phyloP scores from a whole-genome alignment of 2,329 filamentous ascomycete genomes.

The Canariomyces notabilis region DNA sequence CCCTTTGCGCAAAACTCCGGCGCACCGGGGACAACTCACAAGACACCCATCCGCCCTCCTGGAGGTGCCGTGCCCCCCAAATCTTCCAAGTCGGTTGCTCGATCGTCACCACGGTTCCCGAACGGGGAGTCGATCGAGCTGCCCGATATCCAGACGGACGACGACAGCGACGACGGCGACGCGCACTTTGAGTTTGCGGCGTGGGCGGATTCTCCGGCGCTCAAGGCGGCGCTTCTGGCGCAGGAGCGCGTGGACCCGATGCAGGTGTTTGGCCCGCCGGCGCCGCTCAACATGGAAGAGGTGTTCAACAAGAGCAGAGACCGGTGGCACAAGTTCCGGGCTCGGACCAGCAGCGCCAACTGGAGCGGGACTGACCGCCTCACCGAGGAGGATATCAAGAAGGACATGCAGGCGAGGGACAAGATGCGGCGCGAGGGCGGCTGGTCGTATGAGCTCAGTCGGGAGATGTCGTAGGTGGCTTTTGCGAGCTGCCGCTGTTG shows the following conservation, averaged over 20 bases:
- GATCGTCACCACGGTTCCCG: slow-evolving; percentile 77
- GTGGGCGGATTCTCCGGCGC: slow-evolving; percentile 85
- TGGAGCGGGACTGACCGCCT: slow-evolving; percentile 80
- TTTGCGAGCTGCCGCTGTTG: neutral
- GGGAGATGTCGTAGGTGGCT: slow-evolving; percentile 37
- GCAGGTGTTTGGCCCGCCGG: slow-evolving; percentile 82
- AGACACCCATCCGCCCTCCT: slow-evolving; percentile 61
- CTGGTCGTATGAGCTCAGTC: slow-evolving; percentile 66
- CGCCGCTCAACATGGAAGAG: slow-evolving; percentile 89
- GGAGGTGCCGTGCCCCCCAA: slow-evolving; percentile 44
- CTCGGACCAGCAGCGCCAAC: slow-evolving; percentile 88
- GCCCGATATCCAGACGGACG: slow-evolving; percentile 92
- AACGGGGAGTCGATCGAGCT: slow-evolving; percentile 88
- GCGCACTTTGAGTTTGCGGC: slow-evolving; percentile 47
- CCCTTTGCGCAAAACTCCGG: slow-evolving; percentile 73
- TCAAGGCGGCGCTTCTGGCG: slow-evolving; percentile 66
- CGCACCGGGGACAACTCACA: slow-evolving; percentile 49
- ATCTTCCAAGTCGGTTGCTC: slow-evolving; percentile 56
- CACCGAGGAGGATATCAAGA: slow-evolving; percentile 80
- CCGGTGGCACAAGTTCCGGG: slow-evolving; percentile 78
- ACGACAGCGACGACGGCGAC: slow-evolving; percentile 63
- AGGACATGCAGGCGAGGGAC: slow-evolving; percentile 74
- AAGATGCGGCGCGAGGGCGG: slow-evolving; percentile 76
- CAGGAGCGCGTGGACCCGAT: slow-evolving; percentile 86
- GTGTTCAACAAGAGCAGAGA: slow-evolving; percentile 90